A percentile compares a stretch with the other conserved stretches of the same genome.
Evolutionary conservation across 176 grass and related monocot species (phyloP).

Genomic region (Paspalum vaginatum): DNA sequence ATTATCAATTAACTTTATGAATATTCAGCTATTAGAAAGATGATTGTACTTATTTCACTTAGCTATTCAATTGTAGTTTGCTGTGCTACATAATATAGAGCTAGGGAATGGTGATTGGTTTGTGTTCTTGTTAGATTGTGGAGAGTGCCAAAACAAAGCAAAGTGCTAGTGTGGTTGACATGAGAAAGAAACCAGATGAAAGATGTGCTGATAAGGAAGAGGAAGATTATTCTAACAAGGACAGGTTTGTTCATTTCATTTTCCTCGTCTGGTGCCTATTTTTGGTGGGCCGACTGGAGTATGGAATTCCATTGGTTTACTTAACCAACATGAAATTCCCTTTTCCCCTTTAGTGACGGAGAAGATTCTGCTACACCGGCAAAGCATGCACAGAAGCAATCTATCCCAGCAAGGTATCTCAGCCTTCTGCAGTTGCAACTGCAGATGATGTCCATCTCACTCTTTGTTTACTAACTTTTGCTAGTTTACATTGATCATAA

Average conservation of each 20-base stretch:
- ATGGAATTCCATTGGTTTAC: constrained; percentile 12
- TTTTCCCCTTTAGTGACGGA: constrained; percentile 51
- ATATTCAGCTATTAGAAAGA: constrained; percentile 18
- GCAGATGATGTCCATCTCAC: neutral
- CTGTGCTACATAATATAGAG: constrained; percentile 28
- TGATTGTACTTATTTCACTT: neutral
- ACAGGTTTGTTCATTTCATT: constrained; percentile 61
- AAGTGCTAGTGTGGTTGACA: constrained; percentile 46
- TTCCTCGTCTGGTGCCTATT: constrained; percentile 42
- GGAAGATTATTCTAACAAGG: constrained; percentile 76
- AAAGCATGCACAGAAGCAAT: constrained; percentile 41
- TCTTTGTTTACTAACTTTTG: constrained; percentile 13
- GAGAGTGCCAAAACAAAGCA: constrained; percentile 47
- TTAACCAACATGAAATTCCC: constrained; percentile 30
- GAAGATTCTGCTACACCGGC: constrained; percentile 59
- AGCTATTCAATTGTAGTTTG: constrained; percentile 1
- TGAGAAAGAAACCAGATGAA: constrained; percentile 63
- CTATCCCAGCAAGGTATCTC: constrained; percentile 63
- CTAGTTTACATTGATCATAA: constrained; percentile 28
- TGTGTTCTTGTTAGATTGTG: constrained; percentile 56
- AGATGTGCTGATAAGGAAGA: constrained; percentile 70
- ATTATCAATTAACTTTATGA: constrained; percentile 12
- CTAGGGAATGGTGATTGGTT: constrained; percentile 19
- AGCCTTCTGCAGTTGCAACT: constrained; percentile 31
- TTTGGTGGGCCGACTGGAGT: constrained; percentile 29